Conservation (phyloP, 768 basidiomycete species). For the Tricholoma matsutake region DNA sequence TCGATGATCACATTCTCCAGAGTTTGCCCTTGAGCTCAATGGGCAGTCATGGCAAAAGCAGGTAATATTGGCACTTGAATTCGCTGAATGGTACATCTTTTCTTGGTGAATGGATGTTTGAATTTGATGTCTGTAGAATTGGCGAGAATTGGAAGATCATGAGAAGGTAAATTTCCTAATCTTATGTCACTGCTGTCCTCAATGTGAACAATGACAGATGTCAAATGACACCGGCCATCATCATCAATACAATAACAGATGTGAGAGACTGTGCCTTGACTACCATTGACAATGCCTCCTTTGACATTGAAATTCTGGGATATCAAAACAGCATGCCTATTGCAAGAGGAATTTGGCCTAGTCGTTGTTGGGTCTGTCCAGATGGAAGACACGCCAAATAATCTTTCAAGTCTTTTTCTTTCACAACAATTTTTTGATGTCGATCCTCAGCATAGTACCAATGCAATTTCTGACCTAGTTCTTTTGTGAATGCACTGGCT, state of each 20-base stretch:
- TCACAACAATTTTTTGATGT: not conserved
- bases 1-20: not conserved
- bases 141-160: no score
- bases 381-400: no score
- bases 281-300: not conserved
- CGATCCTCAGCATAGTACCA: constrained; percentile 13
- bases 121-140: no score
- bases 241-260: not conserved
- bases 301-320: not conserved
- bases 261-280: not conserved
- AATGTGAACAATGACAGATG: no score
- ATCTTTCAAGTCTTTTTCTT: not conserved
- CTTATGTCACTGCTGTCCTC: no score
- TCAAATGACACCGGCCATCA: no score
- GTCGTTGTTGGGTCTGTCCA: no score
- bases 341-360: not conserved
- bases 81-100: not conserved
- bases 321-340: not conserved
- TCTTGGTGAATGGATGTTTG: not conserved
- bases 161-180: no score
- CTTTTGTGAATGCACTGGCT: not conserved
- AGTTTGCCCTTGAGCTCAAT: no score
- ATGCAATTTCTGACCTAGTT: not conserved
- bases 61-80: no score
- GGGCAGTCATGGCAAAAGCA: no score